Base-by-base conservation (phyloP, 495 filamentous ascomycete species). In the Neurospora pannonica region DNA sequence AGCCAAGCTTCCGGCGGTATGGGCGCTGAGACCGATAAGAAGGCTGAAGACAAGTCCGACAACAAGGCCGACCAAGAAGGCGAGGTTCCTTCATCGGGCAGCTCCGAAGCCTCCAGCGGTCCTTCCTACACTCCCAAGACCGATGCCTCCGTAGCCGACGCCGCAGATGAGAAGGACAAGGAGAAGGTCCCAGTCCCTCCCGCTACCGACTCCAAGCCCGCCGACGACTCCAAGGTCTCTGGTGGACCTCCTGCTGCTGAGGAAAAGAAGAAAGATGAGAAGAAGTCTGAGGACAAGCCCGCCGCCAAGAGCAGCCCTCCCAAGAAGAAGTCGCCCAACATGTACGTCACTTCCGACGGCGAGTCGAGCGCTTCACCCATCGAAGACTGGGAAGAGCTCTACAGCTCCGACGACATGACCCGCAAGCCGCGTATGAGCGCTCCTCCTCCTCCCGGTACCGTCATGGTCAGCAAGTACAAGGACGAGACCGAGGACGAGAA, bases 381-480 rank as follows among this genome's bases (percentile, higher is more conserved):
- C 21, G 80, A 82, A n/a, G 85, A 87, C 46, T 87, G 85, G 85
- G 85, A 87, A 70, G 78, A 81, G 70, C 81, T 86, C 36, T 87
- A 87, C 76, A 84, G 82, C 70, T 83, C 81, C 71, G 85, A 87
- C 76, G 85, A 87, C 76, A 85, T 86, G 82, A 79, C 84, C 2
- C 82, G 82, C 60, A 87, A 86, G 78, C 84, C 85, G 15, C 81
- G 85, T 43, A 79, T 80, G 76, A 78, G 81, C 2, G 75, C 82
- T 0, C 72, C 83, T 1, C 77, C 81, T 0, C 74, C 78, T 0
- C 70, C 78, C 24, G 79, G 79, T n/a, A 77, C 78, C 4, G 73
- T 76, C 4, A 74, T 77, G 2, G 83, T 79, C 43, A 84, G 79
- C 71, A 84, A 84, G 75, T 82, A 83, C 70, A 76, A 76, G 21